These are phyloP conservation scores for Kodamaea derodonti DNA, from an alignment of 1,139 yeast species.

Conservation along the genomic window DNA sequence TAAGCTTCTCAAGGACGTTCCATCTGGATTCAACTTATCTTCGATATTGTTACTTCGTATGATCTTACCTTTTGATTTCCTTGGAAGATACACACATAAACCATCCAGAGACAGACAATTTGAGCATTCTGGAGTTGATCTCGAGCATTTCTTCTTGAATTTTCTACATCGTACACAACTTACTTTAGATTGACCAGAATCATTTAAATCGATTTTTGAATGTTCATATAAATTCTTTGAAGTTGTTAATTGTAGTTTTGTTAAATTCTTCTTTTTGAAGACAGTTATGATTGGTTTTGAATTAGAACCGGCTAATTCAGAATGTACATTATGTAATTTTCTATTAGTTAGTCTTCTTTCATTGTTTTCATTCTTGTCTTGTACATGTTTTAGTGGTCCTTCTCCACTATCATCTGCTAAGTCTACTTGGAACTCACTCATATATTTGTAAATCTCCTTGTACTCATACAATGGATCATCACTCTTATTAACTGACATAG, in stretches of 20 bases:
- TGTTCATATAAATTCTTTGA: conserved; percentile 18
- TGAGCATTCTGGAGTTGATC: conserved; percentile 22
- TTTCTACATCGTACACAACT: conserved; percentile 25
- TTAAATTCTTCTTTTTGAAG: conserved; percentile 20
- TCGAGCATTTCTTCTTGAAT: conserved; percentile 22
- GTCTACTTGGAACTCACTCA: conserved; percentile 17
- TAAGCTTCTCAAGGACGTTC: too few species aligned
- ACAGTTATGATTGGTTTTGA: conserved; percentile 16
- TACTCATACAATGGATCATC: conserved; percentile 11
- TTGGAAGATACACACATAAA: conserved; percentile 19
- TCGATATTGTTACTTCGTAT: neutral
- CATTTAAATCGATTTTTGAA: conserved; percentile 14
- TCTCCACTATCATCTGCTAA: conserved; percentile 1
- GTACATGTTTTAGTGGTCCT: neutral
- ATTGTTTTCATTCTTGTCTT: neutral
- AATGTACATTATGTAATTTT: neutral
- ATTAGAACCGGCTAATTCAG: conserved; percentile 7
- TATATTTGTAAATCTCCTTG: conserved; percentile 12
- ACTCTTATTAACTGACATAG: too few species aligned
- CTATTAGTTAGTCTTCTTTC: too few species aligned
- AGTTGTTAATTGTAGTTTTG: conserved; percentile 8
- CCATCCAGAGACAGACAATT: conserved; percentile 22
- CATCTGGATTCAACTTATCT: conserved; percentile 1
- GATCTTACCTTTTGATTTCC: conserved; percentile 9
- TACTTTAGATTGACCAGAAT: conserved; percentile 15